phyloP scores from a whole-genome alignment of 495 filamentous ascomycete genomes.

The Penicillium taxi region DNA sequence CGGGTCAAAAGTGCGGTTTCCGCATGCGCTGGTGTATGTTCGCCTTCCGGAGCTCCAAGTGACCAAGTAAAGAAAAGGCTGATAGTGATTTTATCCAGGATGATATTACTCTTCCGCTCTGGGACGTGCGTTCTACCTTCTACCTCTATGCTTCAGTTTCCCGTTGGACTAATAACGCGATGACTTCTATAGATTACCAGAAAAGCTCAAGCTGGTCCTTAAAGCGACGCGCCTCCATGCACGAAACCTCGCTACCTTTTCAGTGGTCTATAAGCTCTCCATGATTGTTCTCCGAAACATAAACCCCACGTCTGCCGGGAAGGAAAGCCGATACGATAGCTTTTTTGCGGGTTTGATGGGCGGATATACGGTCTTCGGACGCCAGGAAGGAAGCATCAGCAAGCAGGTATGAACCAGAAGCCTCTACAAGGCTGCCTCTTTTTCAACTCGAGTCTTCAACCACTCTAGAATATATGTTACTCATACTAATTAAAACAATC shows the following conservation, averaged over 20 bases:
- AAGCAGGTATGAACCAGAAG: conserved; percentile 55
- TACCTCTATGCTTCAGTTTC: conserved; percentile 4
- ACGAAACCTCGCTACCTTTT: conserved; percentile 83
- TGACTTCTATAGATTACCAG: conserved; percentile 55
- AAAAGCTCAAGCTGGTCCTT: conserved; percentile 71
- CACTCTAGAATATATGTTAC: background rate
- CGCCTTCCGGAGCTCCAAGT: conserved; percentile 1
- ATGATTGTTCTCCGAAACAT: conserved; percentile 63
- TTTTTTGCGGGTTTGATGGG: conserved; percentile 88
- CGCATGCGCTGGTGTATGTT: conserved; percentile 85
- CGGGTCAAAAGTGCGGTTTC: conserved; percentile 96
- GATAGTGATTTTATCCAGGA: conserved; percentile 38
- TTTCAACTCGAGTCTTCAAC: background rate
- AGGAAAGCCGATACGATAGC: conserved; percentile 63
- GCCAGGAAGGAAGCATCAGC: conserved; percentile 73
- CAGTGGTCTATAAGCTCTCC: conserved; percentile 74
- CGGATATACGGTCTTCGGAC: conserved; percentile 88
- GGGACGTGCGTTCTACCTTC: conserved; percentile 54
- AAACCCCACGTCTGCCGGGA: conserved; percentile 52
- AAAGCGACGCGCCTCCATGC: conserved; percentile 87
- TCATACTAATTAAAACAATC: background rate
- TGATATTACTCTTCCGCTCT: conserved; percentile 90
- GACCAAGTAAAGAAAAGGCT: background rate
- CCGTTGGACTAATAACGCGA: conserved; percentile 4
- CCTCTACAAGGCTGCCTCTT: background rate